A percentile compares a stretch with the other conserved stretches of the same genome.
phyloP scores from a whole-genome alignment of 169 alveolate species.

The Plasmodium cynomolgi region DNA sequence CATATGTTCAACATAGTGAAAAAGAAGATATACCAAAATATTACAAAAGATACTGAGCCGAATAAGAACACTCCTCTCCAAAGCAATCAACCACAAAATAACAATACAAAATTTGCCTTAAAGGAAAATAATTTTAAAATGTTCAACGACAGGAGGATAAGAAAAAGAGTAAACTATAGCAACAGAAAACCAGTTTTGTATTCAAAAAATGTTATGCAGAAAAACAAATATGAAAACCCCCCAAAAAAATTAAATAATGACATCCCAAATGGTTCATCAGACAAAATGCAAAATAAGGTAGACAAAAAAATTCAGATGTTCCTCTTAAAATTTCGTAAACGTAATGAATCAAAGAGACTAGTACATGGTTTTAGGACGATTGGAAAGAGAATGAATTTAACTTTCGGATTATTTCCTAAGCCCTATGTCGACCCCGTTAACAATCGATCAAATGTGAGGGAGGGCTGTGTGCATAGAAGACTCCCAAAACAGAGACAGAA shows the following conservation, averaged over 20 bases:
- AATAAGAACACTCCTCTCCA: background rate
- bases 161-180: conserved; percentile 5
- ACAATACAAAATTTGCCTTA: background rate
- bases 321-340: background rate
- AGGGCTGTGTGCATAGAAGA: conserved; percentile 16
- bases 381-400: background rate
- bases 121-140: conserved; percentile 24
- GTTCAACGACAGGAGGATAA: conserved; percentile 23
- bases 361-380: background rate
- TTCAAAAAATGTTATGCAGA: conserved; percentile 20
- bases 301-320: background rate
- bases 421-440: background rate
- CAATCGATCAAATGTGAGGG: background rate
- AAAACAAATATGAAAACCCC: conserved; percentile 16
- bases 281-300: background rate
- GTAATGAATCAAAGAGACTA: background rate
- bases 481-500: background rate
- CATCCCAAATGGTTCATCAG: background rate
- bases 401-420: background rate
- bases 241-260: background rate
- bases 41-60: conserved; percentile 6
- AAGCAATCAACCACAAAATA: background rate
- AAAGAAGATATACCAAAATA: conserved; percentile 35
- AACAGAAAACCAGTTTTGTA: conserved; percentile 15
- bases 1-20: conserved; percentile 48